Evolutionary conservation across 345 rosid species (phyloP).

Genomic region (Murraya koenigii): DNA sequence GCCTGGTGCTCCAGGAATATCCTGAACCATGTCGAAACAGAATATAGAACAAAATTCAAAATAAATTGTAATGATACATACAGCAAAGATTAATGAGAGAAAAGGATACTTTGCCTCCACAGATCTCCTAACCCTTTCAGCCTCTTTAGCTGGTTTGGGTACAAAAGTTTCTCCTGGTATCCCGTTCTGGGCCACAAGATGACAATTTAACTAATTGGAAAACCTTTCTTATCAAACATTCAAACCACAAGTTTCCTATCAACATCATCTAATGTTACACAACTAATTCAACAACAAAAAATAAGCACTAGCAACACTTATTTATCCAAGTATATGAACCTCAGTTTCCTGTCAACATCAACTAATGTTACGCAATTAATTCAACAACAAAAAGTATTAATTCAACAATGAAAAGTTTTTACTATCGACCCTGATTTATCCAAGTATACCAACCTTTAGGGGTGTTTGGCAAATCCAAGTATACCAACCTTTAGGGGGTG

Average conservation of each 20-base stretch:
- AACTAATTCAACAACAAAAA: neutral
- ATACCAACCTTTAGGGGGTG: no score
- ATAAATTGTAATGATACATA: neutral
- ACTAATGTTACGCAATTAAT: no score
- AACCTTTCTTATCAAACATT: neutral
- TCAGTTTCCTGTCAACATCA: no score
- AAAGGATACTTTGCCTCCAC: slow-evolving; percentile 57
- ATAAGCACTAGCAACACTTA: neutral
- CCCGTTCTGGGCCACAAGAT: slow-evolving; percentile 51
- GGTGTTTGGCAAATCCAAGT: no score
- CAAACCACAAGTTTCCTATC: neutral
- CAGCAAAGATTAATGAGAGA: neutral
- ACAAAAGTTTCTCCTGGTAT: slow-evolving; percentile 81
- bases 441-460: no score
- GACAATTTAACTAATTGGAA: neutral
- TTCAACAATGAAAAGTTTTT: no score
- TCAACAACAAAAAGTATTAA: no score
- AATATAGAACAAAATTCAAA: neutral
- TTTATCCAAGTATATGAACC: no score
- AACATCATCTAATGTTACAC: neutral
- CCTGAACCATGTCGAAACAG: slow-evolving; percentile 37
- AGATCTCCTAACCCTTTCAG: slow-evolving; percentile 80
- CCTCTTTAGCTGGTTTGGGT: slow-evolving; percentile 86
- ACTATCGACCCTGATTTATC: no score
- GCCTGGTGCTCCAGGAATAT: slow-evolving; percentile 93